phyloP scores from a whole-genome alignment of 148 eudicot genomes.

The Rhododendron griersonianum region DNA sequence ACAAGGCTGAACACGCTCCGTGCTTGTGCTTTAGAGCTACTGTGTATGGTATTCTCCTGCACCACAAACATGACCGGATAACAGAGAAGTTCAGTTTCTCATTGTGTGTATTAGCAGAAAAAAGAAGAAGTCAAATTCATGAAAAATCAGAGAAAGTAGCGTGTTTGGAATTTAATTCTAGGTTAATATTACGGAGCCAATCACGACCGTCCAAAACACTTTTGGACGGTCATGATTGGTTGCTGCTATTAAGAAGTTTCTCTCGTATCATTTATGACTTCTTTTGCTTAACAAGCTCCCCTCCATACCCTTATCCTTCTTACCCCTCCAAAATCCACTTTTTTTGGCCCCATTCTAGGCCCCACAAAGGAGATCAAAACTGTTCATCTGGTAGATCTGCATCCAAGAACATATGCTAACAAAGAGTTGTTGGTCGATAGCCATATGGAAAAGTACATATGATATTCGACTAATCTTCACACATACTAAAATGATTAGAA shows the following conservation, averaged over 20 bases:
- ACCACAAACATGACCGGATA: background rate
- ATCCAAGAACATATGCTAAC: background rate
- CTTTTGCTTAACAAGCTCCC: background rate
- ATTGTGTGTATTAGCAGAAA: background rate
- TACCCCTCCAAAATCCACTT: background rate
- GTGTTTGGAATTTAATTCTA: background rate
- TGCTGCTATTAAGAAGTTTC: too few species aligned
- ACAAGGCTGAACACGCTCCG: slow-evolving; percentile 71
- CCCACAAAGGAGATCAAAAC: background rate
- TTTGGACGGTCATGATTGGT: too few species aligned
- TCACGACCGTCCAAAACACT: too few species aligned
- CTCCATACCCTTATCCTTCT: background rate
- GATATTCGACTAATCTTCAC: background rate
- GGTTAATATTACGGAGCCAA: background rate
- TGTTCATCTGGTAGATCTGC: background rate
- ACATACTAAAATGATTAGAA: background rate
- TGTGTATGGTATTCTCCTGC: slow-evolving; percentile 86
- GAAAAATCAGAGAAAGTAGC: background rate
- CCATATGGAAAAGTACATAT: background rate
- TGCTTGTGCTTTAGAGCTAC: slow-evolving; percentile 74
- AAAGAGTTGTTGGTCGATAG: background rate
- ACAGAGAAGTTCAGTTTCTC: background rate
- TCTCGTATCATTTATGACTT: background rate
- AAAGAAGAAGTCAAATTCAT: background rate
- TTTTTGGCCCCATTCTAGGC: background rate